phyloP scores from a whole-genome alignment of 78 protist species.

The slime mould (Dictyostelium discoideum) region dicty_2.7 NC_007089.4:4519001-4519500 shows the following conservation, averaged over 20 bases:
- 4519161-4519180: conserved; percentile 89
- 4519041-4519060: background rate
- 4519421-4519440: too few species aligned
- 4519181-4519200: conserved; percentile 33
- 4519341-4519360: conserved; percentile 80
- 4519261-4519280: background rate
- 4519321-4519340: conserved; percentile 82
- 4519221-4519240: background rate
- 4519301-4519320: conserved; percentile 26
- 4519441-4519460: too few species aligned
- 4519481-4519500: background rate
- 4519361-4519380: conserved; percentile 90
- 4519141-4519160: conserved; percentile 83
- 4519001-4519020: background rate
- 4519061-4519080: conserved; percentile 60
- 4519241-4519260: background rate
- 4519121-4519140: conserved; percentile 73
- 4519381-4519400: conserved; percentile 82
- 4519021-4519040: background rate
- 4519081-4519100: conserved; percentile 75
- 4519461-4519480: background rate
- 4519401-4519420: background rate
- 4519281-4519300: background rate
- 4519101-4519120: conserved; percentile 84
- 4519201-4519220: background rate